These are phyloP conservation scores for Carex myosuroides DNA, from an alignment of 176 grass and related monocot species.

Conservation along the genomic window DNA sequence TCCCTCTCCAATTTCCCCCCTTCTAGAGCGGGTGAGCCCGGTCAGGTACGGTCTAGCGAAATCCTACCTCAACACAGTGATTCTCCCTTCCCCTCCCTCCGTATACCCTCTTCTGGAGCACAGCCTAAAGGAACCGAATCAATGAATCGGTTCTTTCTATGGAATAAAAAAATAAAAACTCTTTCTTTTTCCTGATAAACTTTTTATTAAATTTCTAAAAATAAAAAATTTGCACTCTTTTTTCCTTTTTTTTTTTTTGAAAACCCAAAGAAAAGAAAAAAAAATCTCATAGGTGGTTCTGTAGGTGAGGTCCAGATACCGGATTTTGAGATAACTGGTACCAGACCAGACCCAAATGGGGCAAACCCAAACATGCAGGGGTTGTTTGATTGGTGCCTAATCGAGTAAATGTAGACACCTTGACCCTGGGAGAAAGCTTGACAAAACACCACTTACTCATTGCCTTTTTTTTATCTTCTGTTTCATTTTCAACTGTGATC, in stretches of 20 bases:
- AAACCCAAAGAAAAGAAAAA: neutral
- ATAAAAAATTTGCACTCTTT: neutral
- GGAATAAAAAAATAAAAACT: too few species aligned
- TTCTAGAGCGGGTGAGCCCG: too few species aligned
- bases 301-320: neutral
- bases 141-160: too few species aligned
- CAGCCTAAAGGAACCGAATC: too few species aligned
- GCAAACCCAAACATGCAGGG: neutral
- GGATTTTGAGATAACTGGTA: neutral
- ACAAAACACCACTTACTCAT: slow-evolving; percentile 1
- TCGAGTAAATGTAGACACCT: slow-evolving; percentile 5
- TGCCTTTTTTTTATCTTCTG: neutral
- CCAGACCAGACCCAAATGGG: slow-evolving; percentile 17
- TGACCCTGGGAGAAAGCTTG: slow-evolving; percentile 22
- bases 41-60: too few species aligned
- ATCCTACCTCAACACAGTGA: too few species aligned
- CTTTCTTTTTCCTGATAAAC: too few species aligned
- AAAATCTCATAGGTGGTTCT: neutral
- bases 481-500: neutral
- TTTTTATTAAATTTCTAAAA: too few species aligned
- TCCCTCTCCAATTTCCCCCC: too few species aligned
- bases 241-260: neutral
- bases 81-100: too few species aligned
- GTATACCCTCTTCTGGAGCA: too few species aligned
- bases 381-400: neutral